Base-by-base conservation (phyloP, 768 basidiomycete genomes). In the Candolleomyces efflorescens region DNA sequence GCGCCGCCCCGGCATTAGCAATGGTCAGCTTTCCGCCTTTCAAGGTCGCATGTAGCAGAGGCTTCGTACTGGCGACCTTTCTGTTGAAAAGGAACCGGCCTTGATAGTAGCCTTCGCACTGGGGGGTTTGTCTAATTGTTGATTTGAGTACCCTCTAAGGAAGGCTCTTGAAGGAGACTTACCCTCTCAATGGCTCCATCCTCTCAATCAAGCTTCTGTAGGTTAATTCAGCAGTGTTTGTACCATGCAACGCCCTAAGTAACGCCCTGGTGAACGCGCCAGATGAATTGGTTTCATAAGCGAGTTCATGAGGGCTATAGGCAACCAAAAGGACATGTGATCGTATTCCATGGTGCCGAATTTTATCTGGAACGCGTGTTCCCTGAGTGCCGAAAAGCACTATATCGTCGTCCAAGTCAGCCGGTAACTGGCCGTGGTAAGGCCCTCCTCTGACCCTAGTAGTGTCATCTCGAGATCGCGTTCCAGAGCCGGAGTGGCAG, bases 281-380 rank as follows among this genome's bases (percentile, higher is more conserved):
- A 2, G 51, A 37, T 1, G 46, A 56, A 4, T 57, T 37, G 0
- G 11, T 11, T 27, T 65, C 64, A 10, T 38, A 45, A 6, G 64
- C 64, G 3, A 24, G 41, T 47, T 63, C 62, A 12, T 60, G 44
- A 6, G 45, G 45, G 9, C 27, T 20, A 32, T 59, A 63, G 11
- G 62, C 62, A 5, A 59, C 59, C n/a, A 63, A 55, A 18, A 63
- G 51, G 46, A 60, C 56, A 22, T 63, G 62, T 10, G 62, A 54
- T 22, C 55, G 22, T 18, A 56, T 13, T 11, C 44, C 47, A 51
- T 53, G 48, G 23, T 57, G 7, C 15, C 43, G 47, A 38, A 48
- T 45, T 26, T 55, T 56, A 1, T 43, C 48, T 11, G 26, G 39
- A 11, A 23, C 52, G 5, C 15, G n/a, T 23, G 38, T 36, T 1